Conservation (phyloP, 2,329 filamentous ascomycete genomes). For the Aureobasidium mangrovei region DNA sequence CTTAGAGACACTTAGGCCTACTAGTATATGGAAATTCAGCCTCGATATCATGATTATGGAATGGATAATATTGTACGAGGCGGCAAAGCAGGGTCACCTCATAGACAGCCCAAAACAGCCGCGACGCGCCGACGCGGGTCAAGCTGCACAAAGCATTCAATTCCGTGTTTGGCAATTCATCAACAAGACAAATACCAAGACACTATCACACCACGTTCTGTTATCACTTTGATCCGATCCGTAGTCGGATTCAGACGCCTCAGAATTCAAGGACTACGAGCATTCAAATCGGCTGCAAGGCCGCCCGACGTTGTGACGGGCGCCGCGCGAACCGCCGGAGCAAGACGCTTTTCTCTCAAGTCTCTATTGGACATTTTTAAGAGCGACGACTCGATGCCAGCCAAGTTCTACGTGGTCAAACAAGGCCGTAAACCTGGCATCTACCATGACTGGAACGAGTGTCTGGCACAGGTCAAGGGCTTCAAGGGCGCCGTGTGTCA, state of each 20-base stretch:
- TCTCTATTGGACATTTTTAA: slow-evolving; percentile 29
- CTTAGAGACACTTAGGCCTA: too few relatives aligned
- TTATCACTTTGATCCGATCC: not conserved
- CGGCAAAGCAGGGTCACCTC: not conserved
- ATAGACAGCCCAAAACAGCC: not conserved
- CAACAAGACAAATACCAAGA: not conserved
- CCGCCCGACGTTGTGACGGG: not conserved
- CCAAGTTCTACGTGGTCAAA: slow-evolving; percentile 57
- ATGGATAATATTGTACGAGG: too few relatives aligned
- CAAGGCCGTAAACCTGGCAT: slow-evolving; percentile 52
- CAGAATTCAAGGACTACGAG: not conserved
- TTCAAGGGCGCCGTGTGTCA: slow-evolving; percentile 40
- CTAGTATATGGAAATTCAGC: too few relatives aligned
- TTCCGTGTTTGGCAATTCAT: slow-evolving; percentile 7
- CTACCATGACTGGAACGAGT: slow-evolving; percentile 56
- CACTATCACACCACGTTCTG: not conserved
- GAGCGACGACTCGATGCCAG: slow-evolving; percentile 32
- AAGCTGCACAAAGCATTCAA: not conserved
- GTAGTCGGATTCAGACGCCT: not conserved
- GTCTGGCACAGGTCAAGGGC: slow-evolving; percentile 52
- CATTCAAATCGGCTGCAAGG: not conserved
- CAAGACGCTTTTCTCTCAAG: not conserved
- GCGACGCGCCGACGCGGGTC: not conserved
- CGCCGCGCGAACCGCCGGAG: not conserved
- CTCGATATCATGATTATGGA: not conserved